Conservation (phyloP, 495 filamentous ascomycete species). For the Aspergillus bertholletiae region DNA sequence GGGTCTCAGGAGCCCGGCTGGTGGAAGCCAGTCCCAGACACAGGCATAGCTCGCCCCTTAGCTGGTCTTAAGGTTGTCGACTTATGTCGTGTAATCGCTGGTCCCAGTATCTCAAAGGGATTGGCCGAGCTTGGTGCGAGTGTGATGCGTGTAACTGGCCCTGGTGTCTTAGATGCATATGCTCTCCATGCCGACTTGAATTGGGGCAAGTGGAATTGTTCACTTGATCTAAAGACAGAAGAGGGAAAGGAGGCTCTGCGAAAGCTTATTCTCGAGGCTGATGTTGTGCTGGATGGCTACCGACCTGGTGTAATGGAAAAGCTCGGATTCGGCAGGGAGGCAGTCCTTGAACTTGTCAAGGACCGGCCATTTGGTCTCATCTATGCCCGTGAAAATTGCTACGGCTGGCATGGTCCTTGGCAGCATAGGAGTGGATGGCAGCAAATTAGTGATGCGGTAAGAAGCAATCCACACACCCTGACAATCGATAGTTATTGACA, state of each 20-base stretch:
- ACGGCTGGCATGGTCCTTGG: constrained; percentile 55
- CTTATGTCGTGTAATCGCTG: constrained; percentile 56
- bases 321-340: constrained; percentile 45
- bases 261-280: constrained; percentile 45
- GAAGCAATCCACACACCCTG: no score
- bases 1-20: constrained; percentile 34
- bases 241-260: constrained; percentile 37
- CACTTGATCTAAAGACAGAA: constrained; percentile 45
- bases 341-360: constrained; percentile 40
- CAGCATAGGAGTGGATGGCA: constrained; percentile 35
- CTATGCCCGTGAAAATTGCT: constrained; percentile 54
- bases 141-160: constrained; percentile 55
- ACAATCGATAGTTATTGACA: no score
- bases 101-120: constrained; percentile 46
- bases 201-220: constrained; percentile 44
- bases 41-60: constrained; percentile 32
- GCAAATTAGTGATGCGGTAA: constrained; percentile 9
- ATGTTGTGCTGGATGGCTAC: constrained; percentile 58
- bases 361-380: constrained; percentile 45
- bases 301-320: constrained; percentile 49
- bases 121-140: constrained; percentile 56
- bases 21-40: constrained; percentile 21
- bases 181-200: neutral
- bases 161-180: constrained; percentile 44
- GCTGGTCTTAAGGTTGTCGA: constrained; percentile 58